Evolutionary conservation across 306 rosid genomes (phyloP).

Genomic region (Acacia melanoxylon): DNA sequence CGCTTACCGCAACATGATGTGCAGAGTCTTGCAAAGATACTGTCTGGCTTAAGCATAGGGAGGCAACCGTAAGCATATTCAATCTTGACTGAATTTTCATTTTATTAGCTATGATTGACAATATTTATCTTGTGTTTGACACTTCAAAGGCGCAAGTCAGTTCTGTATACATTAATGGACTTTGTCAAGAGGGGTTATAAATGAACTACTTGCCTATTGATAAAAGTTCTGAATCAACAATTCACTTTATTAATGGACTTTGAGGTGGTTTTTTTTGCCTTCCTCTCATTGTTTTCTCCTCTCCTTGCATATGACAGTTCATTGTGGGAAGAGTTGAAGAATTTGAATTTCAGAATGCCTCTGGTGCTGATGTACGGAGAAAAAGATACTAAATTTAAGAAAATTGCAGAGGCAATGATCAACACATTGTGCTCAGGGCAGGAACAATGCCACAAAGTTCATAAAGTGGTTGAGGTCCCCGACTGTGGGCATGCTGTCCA

Average conservation of each 20-base stretch:
- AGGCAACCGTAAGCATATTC: constrained; percentile 76
- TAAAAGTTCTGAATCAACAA: not conserved
- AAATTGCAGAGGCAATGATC: constrained; percentile 63
- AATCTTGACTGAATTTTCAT: constrained; percentile 20
- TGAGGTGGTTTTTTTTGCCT: no score
- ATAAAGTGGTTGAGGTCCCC: constrained; percentile 67
- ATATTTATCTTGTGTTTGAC: not conserved
- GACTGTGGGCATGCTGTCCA: constrained; percentile 85
- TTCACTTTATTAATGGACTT: no score
- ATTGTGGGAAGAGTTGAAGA: constrained; percentile 80
- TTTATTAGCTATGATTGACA: constrained; percentile 28
- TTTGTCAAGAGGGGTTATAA: not conserved
- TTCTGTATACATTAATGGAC: not conserved
- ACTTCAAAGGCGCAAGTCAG: not conserved
- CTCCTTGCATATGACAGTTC: constrained; percentile 48
- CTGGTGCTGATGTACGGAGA: constrained; percentile 80
- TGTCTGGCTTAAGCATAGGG: constrained; percentile 79
- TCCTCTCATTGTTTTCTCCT: not conserved
- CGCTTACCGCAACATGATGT: constrained; percentile 67
- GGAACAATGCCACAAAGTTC: constrained; percentile 33
- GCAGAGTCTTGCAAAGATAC: constrained; percentile 62
- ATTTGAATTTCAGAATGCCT: constrained; percentile 60
- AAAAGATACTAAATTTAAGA: constrained; percentile 72
- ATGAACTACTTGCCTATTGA: not conserved
- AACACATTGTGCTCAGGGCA: constrained; percentile 30